Evolutionary conservation across 1,284 basidiomycete genomes (phyloP).

Genomic region (Pascua guehoae): DNA sequence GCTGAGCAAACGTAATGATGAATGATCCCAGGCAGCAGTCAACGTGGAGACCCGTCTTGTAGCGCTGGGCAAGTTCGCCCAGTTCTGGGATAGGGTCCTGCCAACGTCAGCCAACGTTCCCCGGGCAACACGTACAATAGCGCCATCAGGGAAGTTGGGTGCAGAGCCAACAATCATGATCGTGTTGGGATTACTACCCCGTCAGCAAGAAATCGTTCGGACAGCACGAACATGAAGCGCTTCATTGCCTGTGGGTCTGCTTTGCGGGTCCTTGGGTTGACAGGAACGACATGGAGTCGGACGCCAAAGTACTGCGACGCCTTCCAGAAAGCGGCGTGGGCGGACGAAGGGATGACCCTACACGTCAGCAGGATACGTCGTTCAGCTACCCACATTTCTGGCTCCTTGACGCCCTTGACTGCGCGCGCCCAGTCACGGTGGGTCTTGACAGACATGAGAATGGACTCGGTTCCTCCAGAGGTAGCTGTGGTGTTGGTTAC

Average conservation of each 20-base stretch:
- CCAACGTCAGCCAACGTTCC: neutral
- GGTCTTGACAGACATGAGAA: conserved; percentile 79
- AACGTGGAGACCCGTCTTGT: conserved; percentile 86
- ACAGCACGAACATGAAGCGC: conserved; percentile 69
- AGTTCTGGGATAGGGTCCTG: conserved; percentile 79
- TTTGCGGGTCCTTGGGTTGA: conserved; percentile 75
- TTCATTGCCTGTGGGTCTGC: conserved; percentile 72
- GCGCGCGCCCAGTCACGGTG: conserved; percentile 87
- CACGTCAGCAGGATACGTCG: conserved; percentile 9
- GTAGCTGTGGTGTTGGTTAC: conserved; percentile 55
- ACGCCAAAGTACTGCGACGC: conserved; percentile 85
- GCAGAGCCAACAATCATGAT: conserved; percentile 80
- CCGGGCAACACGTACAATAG: conserved; percentile 51
- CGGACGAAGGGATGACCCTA: conserved; percentile 74
- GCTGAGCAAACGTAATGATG: conserved; percentile 82
- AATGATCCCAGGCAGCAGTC: conserved; percentile 91
- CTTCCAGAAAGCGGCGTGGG: conserved; percentile 95
- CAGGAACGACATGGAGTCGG: conserved; percentile 83
- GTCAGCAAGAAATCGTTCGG: neutral
- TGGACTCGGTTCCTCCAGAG: conserved; percentile 92
- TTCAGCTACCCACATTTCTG: conserved; percentile 70
- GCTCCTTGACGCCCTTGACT: conserved; percentile 81
- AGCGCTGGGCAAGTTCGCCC: conserved; percentile 66
- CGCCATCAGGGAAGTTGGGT: conserved; percentile 88
- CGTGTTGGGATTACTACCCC: conserved; percentile 47